A percentile compares a stretch with the other conserved stretches of the same genome.
Evolutionary conservation across 1,139 yeast species (phyloP).

Genomic region (Geotrichum phurueaensis): DNA sequence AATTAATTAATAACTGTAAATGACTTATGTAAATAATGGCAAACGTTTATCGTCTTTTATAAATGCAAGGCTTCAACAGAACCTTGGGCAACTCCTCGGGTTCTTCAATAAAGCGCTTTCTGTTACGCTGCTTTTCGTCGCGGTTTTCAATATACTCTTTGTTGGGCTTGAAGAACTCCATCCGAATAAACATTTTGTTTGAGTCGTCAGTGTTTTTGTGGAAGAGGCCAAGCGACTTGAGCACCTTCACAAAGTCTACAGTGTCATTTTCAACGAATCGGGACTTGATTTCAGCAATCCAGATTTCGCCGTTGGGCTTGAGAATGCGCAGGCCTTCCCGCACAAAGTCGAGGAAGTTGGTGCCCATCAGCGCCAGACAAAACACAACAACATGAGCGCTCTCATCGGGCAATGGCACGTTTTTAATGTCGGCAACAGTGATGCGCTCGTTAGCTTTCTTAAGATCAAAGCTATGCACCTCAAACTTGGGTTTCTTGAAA

Average conservation of each 20-base stretch:
- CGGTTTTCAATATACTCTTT: constrained; percentile 62
- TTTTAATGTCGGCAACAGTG: constrained; percentile 89
- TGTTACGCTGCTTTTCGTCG: constrained; percentile 44
- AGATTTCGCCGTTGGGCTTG: constrained; percentile 86
- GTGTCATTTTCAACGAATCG: constrained; percentile 62
- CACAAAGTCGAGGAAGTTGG: constrained; percentile 86
- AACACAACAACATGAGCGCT: constrained; percentile 82
- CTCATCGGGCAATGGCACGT: constrained; percentile 75
- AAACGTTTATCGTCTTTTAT: constrained; percentile 64
- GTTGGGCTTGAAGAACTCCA: constrained; percentile 82
- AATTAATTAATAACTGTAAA: background rate
- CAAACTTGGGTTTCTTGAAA: constrained; percentile 36
- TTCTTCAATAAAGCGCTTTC: constrained; percentile 63
- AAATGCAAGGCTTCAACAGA: constrained; percentile 91
- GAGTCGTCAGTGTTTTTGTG: constrained; percentile 81
- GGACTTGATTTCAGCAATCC: constrained; percentile 97
- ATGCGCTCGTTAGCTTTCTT: constrained; percentile 80
- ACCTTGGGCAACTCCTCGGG: constrained; percentile 53
- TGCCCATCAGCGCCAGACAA: constrained; percentile 95
- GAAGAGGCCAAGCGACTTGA: constrained; percentile 75
- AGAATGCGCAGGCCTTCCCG: constrained; percentile 82
- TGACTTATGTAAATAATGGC: background rate
- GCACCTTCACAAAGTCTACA: constrained; percentile 66
- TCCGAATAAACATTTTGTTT: constrained; percentile 90
- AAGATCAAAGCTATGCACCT: constrained; percentile 84